A percentile compares a stretch with the other conserved stretches of the same genome.
Evolutionary conservation across 2,329 filamentous ascomycete species (phyloP).

Genomic region (Phyllosticta paracitricarpa): DNA sequence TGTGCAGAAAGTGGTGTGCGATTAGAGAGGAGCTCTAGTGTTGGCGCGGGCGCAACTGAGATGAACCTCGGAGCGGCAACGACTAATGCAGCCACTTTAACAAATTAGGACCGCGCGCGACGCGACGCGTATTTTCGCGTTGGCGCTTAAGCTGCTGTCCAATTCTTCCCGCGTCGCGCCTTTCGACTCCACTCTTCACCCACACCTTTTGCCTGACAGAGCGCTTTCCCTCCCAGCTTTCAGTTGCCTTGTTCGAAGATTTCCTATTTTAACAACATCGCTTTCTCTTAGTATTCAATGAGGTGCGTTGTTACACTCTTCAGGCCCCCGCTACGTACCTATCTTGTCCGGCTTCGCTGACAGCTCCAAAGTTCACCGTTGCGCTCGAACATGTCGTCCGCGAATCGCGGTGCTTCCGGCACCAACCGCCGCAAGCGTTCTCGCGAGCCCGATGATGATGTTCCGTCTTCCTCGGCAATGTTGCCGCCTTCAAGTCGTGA

Average conservation of each 20-base stretch:
- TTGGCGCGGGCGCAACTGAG: background rate
- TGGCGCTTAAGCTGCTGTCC: background rate
- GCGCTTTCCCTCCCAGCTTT: background rate
- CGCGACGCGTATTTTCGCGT: background rate
- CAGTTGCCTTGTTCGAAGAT: background rate
- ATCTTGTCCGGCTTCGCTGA: slow-evolving; percentile 11
- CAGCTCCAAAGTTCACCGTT: slow-evolving; percentile 60
- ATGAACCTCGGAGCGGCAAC: background rate
- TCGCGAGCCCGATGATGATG: slow-evolving; percentile 54
- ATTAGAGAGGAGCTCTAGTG: background rate
- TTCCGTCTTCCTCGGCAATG: slow-evolving; percentile 42
- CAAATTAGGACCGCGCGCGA: background rate
- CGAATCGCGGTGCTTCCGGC: slow-evolving; percentile 58
- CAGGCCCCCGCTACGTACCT: background rate
- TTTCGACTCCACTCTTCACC: background rate
- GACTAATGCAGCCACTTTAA: background rate
- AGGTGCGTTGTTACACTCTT: background rate
- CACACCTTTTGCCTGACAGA: background rate
- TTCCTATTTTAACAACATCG: background rate
- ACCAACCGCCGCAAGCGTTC: slow-evolving; percentile 51
- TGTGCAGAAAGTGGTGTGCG: background rate
- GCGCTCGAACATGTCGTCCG: slow-evolving; percentile 68
- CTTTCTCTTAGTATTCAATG: background rate
- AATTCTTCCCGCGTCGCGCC: background rate
- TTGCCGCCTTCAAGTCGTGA: slow-evolving; percentile 54